Base-by-base conservation (phyloP, 2,329 filamentous ascomycete genomes). In the Chrysoporthe cubensis region DNA sequence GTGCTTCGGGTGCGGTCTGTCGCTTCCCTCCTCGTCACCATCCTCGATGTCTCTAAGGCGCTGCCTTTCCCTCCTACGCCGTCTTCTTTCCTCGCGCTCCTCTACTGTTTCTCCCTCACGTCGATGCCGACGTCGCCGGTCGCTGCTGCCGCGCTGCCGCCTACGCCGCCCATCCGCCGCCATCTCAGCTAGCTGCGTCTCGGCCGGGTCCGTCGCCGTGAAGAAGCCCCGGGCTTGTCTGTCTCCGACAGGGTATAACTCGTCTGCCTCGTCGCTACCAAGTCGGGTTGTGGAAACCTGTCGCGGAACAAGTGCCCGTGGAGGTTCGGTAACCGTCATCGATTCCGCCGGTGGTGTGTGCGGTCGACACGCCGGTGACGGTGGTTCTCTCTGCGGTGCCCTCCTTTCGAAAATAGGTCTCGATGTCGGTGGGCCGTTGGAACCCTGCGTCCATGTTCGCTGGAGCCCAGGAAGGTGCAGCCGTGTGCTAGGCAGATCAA, bases 191-290 rank as follows among this genome's bases (percentile, higher is more conserved):
- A 87, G 74, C 66, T 83, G 80, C 69, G 81, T 75, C 67, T 84
- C 83, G 34, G 83, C 84, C 18, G 83, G 82, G 71, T 86, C 83
- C 3, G 81, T 77, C 4, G 14, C 80, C 80, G 21, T 78, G 73
- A 69, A 81, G 80, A 34, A 72, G 74, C 44, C 75, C 14, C 67
- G 44, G 4, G 57, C 34, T 8, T 60, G 64, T 16, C 43, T 42
- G 14, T 37, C 42, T 2, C 67, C 52, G 4, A 44, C 54, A 32
- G 57, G 71, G 42, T 72, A 72, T 18, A 72, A 65, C 61, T 64
- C 56, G 52, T 61, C 67, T 60, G 67, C 66, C 60, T 37, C 62
- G 34, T 26, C 54, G 64, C 69, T 62, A 50, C 62, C 57, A 62
- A 69, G 16, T 26, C 62, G 50, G 37, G 16, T 66, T 7, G 21